Percentiles rank a stretch among this genome's conserved stretches.
These are phyloP conservation scores for Sarocladium strictum DNA, from an alignment of 2,329 filamentous ascomycete genomes.

Conservation along the genomic window DNA sequence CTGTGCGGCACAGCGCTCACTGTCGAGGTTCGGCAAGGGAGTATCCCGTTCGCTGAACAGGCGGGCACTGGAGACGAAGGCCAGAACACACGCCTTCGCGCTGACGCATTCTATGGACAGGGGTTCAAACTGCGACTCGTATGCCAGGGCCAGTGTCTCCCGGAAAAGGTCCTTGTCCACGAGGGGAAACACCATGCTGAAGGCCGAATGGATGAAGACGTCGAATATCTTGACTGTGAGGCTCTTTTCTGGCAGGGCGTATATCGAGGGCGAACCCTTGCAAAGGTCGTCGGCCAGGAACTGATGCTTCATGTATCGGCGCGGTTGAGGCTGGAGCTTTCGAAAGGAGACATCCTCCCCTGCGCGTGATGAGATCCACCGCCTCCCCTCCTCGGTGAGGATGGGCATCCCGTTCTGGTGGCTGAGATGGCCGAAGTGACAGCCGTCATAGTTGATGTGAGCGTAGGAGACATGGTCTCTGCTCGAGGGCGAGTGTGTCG, in stretches of 20 bases:
- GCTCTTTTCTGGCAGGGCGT: neutral
- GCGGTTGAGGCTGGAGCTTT: neutral
- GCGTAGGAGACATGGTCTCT: neutral
- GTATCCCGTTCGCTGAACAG: conserved; percentile 15
- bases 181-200: conserved; percentile 36
- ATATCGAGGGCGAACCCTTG: no score
- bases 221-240: conserved; percentile 14
- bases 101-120: conserved; percentile 17
- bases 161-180: conserved; percentile 34
- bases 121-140: conserved; percentile 18
- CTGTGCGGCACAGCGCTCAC: neutral
- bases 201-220: conserved; percentile 16
- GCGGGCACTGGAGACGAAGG: conserved; percentile 33
- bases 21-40: neutral
- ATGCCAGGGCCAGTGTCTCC: conserved; percentile 33
- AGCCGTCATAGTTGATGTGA: conserved; percentile 1
- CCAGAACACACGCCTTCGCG: conserved; percentile 35
- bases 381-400: neutral
- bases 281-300: no score
- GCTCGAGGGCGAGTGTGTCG: neutral
- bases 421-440: neutral
- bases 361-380: conserved; percentile 4
- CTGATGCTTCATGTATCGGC: neutral
- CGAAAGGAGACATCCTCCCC: neutral
- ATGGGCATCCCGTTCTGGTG: conserved; percentile 5